Conservation (phyloP, 2,329 filamentous ascomycete species). For the Ambrosiella beaveri region DNA sequence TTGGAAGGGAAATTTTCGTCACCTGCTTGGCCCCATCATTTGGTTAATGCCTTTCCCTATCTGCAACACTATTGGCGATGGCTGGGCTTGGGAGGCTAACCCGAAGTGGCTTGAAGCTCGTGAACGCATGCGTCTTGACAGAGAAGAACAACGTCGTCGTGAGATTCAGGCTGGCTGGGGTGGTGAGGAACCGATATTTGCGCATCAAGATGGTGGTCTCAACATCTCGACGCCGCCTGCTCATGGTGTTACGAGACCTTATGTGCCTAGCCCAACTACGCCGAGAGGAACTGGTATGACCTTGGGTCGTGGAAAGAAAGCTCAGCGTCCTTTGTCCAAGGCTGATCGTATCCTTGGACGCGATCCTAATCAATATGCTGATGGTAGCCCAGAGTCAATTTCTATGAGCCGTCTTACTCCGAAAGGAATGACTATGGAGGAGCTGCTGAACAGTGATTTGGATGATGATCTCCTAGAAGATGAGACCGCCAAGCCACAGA, state of each 20-base stretch:
- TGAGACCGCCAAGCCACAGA: conserved; percentile 6
- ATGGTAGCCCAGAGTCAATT: conserved; percentile 26
- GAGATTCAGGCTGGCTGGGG: conserved; percentile 56
- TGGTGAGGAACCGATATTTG: conserved; percentile 17
- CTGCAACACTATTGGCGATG: conserved; percentile 73
- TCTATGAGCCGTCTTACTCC: conserved; percentile 31
- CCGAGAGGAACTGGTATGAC: conserved; percentile 14
- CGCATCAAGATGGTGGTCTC: conserved; percentile 12
- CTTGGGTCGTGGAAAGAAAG: conserved; percentile 9
- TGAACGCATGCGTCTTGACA: conserved; percentile 40
- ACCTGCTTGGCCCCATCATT: conserved; percentile 63
- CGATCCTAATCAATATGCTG: conserved; percentile 37
- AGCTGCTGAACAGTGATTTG: conserved; percentile 24
- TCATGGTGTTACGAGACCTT: conserved; percentile 19
- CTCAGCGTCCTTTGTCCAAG: conserved; percentile 31
- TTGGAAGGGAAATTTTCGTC: conserved; percentile 57
- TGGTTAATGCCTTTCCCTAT: conserved; percentile 66
- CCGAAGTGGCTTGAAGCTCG: conserved; percentile 58
- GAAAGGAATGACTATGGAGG: conserved; percentile 26
- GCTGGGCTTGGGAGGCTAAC: conserved; percentile 86
- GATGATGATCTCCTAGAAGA: conserved; percentile 22
- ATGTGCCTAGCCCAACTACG: conserved; percentile 16
- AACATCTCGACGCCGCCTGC: conserved; percentile 13
- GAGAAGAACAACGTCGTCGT: conserved; percentile 41
- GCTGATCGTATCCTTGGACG: conserved; percentile 41